Percentiles rank a stretch among this genome's conserved stretches.
Conservation (phyloP, 177 flowering plant genomes). For the Tripterygium wilfordii region DNA sequence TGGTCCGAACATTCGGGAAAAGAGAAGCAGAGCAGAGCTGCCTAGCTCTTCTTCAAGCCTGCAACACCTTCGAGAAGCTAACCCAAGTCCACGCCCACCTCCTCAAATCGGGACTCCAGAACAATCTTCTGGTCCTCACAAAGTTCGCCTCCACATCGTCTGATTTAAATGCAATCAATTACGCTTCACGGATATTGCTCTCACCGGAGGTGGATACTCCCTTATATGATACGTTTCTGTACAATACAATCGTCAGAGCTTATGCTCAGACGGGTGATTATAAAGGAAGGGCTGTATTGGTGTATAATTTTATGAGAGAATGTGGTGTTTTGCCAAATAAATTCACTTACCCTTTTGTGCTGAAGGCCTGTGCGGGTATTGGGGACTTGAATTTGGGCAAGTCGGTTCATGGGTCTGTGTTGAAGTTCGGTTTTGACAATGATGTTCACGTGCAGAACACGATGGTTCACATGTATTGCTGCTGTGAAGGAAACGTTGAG, state of each 20-base stretch:
- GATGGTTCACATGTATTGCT: constrained; percentile 58
- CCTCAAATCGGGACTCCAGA: constrained; percentile 51
- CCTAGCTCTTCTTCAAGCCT: constrained; percentile 43
- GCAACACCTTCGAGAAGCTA: constrained; percentile 43
- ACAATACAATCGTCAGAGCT: constrained; percentile 61
- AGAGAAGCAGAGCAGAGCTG: constrained; percentile 57
- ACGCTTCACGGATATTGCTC: constrained; percentile 42
- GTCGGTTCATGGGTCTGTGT: constrained; percentile 51
- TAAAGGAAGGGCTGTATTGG: constrained; percentile 27
- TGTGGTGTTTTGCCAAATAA: constrained; percentile 51
- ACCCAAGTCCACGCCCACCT: constrained; percentile 51
- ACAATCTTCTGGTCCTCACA: constrained; percentile 65
- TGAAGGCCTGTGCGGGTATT: constrained; percentile 73
- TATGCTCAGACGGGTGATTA: constrained; percentile 31
- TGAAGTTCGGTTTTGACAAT: constrained; percentile 47
- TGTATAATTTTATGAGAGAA: constrained; percentile 40
- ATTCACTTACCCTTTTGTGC: constrained; percentile 71
- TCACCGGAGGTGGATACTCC: constrained; percentile 21
- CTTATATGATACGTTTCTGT: constrained; percentile 54
- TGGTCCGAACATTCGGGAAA: no score
- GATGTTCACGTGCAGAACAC: constrained; percentile 63
- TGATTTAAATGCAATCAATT: constrained; percentile 30
- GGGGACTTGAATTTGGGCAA: constrained; percentile 37
- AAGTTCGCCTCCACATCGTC: constrained; percentile 53
- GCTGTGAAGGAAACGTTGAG: constrained; percentile 38